Percentiles rank a stretch among this genome's conserved stretches.
phyloP scores from a whole-genome alignment of 805 yeast species.

The Dipodascus geniculatus region DNA sequence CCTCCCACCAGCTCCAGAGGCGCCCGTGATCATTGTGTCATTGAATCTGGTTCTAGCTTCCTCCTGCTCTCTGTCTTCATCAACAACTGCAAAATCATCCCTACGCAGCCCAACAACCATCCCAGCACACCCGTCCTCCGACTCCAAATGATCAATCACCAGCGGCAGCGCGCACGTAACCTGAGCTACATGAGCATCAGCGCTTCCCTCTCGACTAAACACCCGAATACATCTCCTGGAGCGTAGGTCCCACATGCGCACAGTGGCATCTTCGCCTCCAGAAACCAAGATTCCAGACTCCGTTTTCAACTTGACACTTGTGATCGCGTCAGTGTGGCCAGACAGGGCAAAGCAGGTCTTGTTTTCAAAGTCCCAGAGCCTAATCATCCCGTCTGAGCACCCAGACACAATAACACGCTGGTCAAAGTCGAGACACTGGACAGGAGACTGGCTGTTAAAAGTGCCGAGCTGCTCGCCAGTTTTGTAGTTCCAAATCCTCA shows the following conservation, averaged over 20 bases:
- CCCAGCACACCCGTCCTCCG: conserved; percentile 8
- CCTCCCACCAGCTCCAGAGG: neutral
- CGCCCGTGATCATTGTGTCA: neutral
- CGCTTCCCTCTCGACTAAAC: conserved; percentile 54
- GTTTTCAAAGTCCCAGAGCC: conserved; percentile 93
- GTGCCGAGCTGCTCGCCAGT: conserved; percentile 93
- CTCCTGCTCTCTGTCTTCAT: conserved; percentile 4
- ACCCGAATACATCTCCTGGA: conserved; percentile 69
- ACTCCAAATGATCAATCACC: conserved; percentile 52
- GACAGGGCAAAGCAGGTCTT: conserved; percentile 85
- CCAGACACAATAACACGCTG: conserved; percentile 83
- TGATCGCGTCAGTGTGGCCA: conserved; percentile 91
- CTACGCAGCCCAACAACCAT: conserved; percentile 2
- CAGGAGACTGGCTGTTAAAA: conserved; percentile 79
- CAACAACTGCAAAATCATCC: conserved; percentile 6
- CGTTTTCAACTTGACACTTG: conserved; percentile 76
- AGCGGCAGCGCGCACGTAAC: conserved; percentile 88
- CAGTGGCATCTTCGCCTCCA: conserved; percentile 85
- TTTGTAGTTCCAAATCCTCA: conserved; percentile 91
- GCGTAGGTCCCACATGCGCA: conserved; percentile 86
- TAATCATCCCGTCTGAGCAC: conserved; percentile 81
- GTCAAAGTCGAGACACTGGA: conserved; percentile 72
- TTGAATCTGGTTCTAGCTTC: conserved; percentile 1
- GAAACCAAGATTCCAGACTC: conserved; percentile 69
- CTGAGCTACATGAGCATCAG: conserved; percentile 83